These are phyloP conservation scores for Botrytis elliptica DNA, from an alignment of 2,329 filamentous ascomycete species.

Conservation along the genomic window DNA sequence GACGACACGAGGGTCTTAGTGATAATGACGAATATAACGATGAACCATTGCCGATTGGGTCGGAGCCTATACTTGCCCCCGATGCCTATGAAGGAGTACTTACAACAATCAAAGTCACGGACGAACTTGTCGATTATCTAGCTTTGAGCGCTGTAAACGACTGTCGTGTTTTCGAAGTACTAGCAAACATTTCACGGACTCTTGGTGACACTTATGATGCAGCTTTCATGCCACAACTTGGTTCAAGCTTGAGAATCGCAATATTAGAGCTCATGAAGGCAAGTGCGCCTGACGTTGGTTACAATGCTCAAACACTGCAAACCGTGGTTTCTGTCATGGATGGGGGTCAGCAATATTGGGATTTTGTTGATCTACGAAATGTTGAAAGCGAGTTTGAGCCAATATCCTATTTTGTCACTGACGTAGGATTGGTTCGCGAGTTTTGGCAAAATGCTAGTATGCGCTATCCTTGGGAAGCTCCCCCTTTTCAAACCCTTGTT, in stretches of 20 bases:
- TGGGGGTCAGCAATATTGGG: slow-evolving; percentile 39
- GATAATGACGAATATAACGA: slow-evolving; percentile 42
- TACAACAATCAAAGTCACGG: slow-evolving; percentile 43
- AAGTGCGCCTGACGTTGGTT: slow-evolving; percentile 36
- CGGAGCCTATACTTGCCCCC: slow-evolving; percentile 46
- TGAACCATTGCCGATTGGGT: slow-evolving; percentile 46
- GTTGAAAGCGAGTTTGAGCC: slow-evolving; percentile 50
- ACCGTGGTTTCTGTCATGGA: slow-evolving; percentile 37
- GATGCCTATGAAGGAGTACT: slow-evolving; percentile 46
- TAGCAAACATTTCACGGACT: slow-evolving; percentile 45
- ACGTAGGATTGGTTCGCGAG: slow-evolving; percentile 42
- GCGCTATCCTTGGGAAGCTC: slow-evolving; percentile 82
- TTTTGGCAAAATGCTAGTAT: slow-evolving; percentile 65
- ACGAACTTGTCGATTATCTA: slow-evolving; percentile 46
- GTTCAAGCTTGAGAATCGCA: slow-evolving; percentile 40
- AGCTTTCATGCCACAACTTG: slow-evolving; percentile 43
- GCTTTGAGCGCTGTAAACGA: slow-evolving; percentile 47
- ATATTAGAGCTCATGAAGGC: slow-evolving; percentile 40
- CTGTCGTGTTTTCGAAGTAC: slow-evolving; percentile 49
- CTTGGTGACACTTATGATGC: slow-evolving; percentile 40
- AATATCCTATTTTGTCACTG: slow-evolving; percentile 46
- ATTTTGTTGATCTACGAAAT: slow-evolving; percentile 31
- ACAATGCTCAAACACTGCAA: slow-evolving; percentile 39
- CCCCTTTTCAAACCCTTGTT: slow-evolving; percentile 73
- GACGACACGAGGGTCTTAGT: slow-evolving; percentile 14